A percentile compares a stretch with the other conserved stretches of the same genome.
Conservation (phyloP, 1,284 basidiomycete species). For the Mrakiaceae sp. region DNA sequence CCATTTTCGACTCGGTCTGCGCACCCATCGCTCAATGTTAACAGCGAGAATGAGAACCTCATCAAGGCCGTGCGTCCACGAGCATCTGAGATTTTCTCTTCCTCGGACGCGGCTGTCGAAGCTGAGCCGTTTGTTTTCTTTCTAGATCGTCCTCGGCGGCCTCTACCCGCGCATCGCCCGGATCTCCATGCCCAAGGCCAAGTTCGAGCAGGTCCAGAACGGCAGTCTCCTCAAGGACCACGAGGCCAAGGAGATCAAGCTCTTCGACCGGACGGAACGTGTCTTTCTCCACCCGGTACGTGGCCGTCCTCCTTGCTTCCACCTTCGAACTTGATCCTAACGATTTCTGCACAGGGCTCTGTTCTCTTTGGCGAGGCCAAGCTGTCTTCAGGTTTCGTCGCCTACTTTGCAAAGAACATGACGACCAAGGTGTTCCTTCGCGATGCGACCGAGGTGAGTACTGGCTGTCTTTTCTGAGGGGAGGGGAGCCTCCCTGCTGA, state of each 20-base stretch:
- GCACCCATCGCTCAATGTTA: slow-evolving; percentile 36
- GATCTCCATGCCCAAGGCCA: slow-evolving; percentile 61
- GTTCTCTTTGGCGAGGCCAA: slow-evolving; percentile 60
- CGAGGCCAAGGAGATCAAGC: slow-evolving; percentile 65
- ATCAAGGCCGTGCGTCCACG: slow-evolving; percentile 66
- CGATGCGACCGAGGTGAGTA: slow-evolving; percentile 60
- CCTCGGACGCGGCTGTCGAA: slow-evolving; percentile 37
- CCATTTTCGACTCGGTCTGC: slow-evolving; percentile 22
- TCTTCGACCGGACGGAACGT: slow-evolving; percentile 48
- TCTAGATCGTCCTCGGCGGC: slow-evolving; percentile 58
- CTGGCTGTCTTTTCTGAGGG: slow-evolving; percentile 34
- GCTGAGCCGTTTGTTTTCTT: background rate
- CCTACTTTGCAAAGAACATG: slow-evolving; percentile 71
- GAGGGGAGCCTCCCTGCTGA: no score
- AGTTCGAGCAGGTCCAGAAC: slow-evolving; percentile 68
- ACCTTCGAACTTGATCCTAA: background rate
- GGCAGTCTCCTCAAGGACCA: slow-evolving; percentile 73
- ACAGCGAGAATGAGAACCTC: slow-evolving; percentile 55
- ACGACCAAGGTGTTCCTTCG: slow-evolving; percentile 78
- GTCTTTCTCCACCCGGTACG: slow-evolving; percentile 31
- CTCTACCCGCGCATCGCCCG: slow-evolving; percentile 68
- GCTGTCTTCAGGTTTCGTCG: slow-evolving; percentile 67
- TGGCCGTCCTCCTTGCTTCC: background rate
- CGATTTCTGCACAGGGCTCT: slow-evolving; percentile 56
- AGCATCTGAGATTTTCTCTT: slow-evolving; percentile 61